Base-by-base conservation (phyloP, 768 basidiomycete species). In the Pisolithus marmoratus region DNA sequence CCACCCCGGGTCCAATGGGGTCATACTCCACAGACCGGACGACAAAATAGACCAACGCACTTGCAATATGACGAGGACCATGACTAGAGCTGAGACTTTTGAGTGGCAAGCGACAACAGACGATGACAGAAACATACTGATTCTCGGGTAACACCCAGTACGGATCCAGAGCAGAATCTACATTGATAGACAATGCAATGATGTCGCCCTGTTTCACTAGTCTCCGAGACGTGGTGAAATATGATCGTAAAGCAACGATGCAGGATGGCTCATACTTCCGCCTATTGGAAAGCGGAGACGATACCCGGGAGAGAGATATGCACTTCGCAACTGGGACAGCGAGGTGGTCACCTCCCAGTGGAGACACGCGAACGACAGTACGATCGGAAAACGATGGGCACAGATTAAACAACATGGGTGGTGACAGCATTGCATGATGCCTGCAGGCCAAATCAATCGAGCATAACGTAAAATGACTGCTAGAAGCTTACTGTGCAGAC, bases 301-400 rank as follows among this genome's bases (percentile, higher is more conserved):
- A 82, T 7, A 96, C 74, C n/a, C 90, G 81, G 2, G 90, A 87
- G 48, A 96, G 72, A 1, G 86, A 88, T 20, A 94, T 69, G 1
- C 79, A 71, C 49, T 71, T 73, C 7, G 92, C 93, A 19, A 69
- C 79, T 2, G 92, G 90, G 26, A 93, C 72, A 8, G 75, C 67
- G 26, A 84, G 84, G 49, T 72, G 68, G 5, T 72, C 69, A 9
- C 78, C 74, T 14, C 84, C 84, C 58, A 86, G 84, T 5, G 86
- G 82, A 53, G 79, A 82, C 4, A 80, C 66, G 4, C 71, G 72
- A 44, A 86, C 62, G 24, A 62, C 55, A 20, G 81, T 64, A 41
- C 61, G 55, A 17, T 52, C 52, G 38, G 56, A 43, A 40, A 61
- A 61, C 29, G 67, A 64, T 19, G 60, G 57, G 52, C 67, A 69